Percentiles rank a stretch among this genome's conserved stretches.
Evolutionary conservation across 2,329 filamentous ascomycete species (phyloP).

Genomic region (Colletotrichum orbiculare): DNA sequence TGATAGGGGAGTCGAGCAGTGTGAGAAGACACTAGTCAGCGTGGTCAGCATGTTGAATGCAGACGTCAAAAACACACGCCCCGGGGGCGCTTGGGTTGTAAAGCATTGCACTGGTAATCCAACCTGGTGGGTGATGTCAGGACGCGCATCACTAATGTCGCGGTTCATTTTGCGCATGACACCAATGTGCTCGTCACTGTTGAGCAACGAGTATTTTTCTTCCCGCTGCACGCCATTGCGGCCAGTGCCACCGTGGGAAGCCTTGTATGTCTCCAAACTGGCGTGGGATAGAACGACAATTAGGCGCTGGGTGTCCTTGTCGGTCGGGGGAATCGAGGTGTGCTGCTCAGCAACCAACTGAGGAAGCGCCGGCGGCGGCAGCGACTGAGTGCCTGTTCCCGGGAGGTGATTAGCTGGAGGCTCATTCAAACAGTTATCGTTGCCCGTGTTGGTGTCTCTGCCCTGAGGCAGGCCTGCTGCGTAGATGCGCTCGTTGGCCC

Average conservation of each 20-base stretch:
- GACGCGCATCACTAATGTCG: conserved; percentile 96
- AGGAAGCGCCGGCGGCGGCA: conserved; percentile 89
- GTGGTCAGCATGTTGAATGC: conserved; percentile 60
- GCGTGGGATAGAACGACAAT: conserved; percentile 98
- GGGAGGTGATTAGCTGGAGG: neutral
- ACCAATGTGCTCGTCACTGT: conserved; percentile 98
- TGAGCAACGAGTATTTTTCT: conserved; percentile 96
- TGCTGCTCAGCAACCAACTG: conserved; percentile 95
- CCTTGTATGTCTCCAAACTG: conserved; percentile 97
- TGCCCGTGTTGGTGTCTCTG: too few relatives aligned
- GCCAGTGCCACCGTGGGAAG: conserved; percentile 77
- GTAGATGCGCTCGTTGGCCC: neutral
- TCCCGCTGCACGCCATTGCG: conserved; percentile 76
- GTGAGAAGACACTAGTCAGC: conserved; percentile 87
- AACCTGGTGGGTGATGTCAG: conserved; percentile 99
- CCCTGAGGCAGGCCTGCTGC: too few relatives aligned
- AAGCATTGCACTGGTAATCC: conserved; percentile 45
- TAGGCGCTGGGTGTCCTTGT: conserved; percentile 90
- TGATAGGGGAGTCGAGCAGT: conserved; percentile 96
- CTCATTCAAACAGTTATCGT: neutral
- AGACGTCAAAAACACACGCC: conserved; percentile 44
- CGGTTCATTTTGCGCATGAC: conserved; percentile 99
- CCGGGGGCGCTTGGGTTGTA: conserved; percentile 34
- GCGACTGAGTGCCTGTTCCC: conserved; percentile 85
- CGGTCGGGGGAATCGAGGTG: conserved; percentile 81